Conservation (phyloP, 163 green algal genomes). For the Trebouxiophyceae sp. region DNA sequence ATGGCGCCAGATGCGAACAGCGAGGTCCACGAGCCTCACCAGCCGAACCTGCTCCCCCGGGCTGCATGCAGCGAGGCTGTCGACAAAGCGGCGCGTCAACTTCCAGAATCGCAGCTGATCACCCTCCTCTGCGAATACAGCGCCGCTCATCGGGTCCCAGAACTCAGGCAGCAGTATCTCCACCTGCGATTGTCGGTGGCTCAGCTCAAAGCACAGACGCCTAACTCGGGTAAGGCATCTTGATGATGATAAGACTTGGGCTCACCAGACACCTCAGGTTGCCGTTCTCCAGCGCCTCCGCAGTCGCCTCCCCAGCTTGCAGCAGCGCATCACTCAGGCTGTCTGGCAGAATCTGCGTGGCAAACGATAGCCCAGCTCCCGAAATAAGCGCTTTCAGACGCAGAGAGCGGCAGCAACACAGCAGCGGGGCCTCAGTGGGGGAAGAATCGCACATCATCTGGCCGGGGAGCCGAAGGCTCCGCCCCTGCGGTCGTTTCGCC, state of each 20-base stretch:
- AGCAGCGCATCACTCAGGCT: conserved; percentile 61
- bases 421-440: too few species aligned
- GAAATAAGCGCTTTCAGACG: too few species aligned
- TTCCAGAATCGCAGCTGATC: conserved; percentile 88
- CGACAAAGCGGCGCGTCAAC: conserved; percentile 75
- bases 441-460: too few species aligned
- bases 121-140: conserved; percentile 47
- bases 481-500: too few species aligned
- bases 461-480: too few species aligned
- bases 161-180: conserved; percentile 85
- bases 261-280: neutral
- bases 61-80: conserved; percentile 42
- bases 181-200: too few species aligned
- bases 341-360: conserved; percentile 68
- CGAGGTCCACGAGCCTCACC: neutral
- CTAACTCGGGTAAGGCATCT: too few species aligned
- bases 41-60: neutral
- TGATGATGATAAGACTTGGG: too few species aligned
- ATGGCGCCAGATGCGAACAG: too few species aligned
- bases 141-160: conserved; percentile 60
- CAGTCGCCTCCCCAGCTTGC: conserved; percentile 54
- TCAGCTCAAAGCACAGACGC: too few species aligned
- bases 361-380: too few species aligned
- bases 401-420: too few species aligned
- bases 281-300: conserved; percentile 36